Base-by-base conservation (phyloP, 108 stramenopile species). In the Skeletonema potamos region DNA sequence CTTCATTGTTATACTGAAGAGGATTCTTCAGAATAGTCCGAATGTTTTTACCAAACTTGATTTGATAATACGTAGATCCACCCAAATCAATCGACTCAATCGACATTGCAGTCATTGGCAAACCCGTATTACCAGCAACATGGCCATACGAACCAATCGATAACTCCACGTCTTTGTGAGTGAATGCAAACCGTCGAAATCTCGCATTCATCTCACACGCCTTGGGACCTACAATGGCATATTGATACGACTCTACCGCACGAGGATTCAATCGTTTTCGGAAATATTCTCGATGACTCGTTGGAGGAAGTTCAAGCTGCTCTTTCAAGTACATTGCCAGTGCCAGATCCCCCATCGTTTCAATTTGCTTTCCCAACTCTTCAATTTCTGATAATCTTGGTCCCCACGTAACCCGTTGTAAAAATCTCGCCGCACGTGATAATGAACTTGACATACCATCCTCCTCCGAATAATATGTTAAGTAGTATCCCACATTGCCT, bases 221-320 rank as follows among this genome's bases (percentile, higher is more conserved):
- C 6, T 54, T 39, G 11, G 77, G 77, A 36, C 77, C 77, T 0
- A 60, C 66, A 32, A 79, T 51, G 10, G 55, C 77, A 36, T 79
- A 73, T 0, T 27, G 37, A 41, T 79, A 79, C 5, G 66, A 68
- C 58, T 70, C 68, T 9, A 71, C 71, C n/a, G 73, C 17, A 1
- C 76, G 72, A 28, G 68, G 64, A 55, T 58, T 64, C 8, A 72
- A 37, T 4, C 63, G 64, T 20, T 29, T 12, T 17, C 84, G 68
- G 22, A 74, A 85, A 64, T 73, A 67, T 3, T 58, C 66, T 13
- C 84, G 76, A 43, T 85, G 84, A 12, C 63, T 70, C 3, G 77
- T 36, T 1, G 60, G 44, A 5, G 59, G 13, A 22, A 8, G 18
- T 15, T 36, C 32, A 11, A 71, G 34, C 30, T 81, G 70, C 2